Evolutionary conservation across 331 rosid species (phyloP).

Genomic region (Cydonia oblonga): DNA sequence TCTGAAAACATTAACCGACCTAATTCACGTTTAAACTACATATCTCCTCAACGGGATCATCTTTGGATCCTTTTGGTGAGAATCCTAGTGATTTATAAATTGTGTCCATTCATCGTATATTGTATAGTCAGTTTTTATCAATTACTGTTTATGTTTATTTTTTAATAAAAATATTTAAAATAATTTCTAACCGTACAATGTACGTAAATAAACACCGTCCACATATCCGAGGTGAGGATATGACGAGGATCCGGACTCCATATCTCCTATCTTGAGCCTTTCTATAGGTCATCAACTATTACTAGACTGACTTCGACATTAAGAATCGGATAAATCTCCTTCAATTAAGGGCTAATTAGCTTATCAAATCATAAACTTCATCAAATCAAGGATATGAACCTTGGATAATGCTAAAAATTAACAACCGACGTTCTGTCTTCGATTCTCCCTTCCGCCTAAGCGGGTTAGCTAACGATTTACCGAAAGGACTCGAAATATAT

Average conservation of each 20-base stretch:
- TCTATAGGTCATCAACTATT: background rate
- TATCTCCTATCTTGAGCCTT: background rate
- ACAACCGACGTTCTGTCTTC: background rate
- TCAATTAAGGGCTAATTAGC: background rate
- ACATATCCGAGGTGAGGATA: no score
- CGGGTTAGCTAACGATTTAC: background rate
- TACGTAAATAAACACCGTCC: no score
- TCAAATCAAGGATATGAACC: background rate
- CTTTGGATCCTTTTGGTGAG: no score
- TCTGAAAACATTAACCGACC: fast-evolving
- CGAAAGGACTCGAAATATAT: background rate
- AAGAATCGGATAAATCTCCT: background rate
- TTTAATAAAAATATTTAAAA: no score
- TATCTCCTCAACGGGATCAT: background rate
- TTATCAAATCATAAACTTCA: background rate
- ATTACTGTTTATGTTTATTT: no score
- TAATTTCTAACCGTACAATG: no score
- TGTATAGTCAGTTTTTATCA: no score
- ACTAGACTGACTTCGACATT: background rate
- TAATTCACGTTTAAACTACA: fast-evolving
- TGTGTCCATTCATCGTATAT: no score
- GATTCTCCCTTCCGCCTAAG: background rate
- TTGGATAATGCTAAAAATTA: conserved; percentile 6
- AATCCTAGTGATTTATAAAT: no score
- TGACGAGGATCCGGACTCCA: no score